These are phyloP conservation scores for Monilinia polystroma DNA, from an alignment of 2,329 filamentous ascomycete species.

Conservation along the genomic window DNA sequence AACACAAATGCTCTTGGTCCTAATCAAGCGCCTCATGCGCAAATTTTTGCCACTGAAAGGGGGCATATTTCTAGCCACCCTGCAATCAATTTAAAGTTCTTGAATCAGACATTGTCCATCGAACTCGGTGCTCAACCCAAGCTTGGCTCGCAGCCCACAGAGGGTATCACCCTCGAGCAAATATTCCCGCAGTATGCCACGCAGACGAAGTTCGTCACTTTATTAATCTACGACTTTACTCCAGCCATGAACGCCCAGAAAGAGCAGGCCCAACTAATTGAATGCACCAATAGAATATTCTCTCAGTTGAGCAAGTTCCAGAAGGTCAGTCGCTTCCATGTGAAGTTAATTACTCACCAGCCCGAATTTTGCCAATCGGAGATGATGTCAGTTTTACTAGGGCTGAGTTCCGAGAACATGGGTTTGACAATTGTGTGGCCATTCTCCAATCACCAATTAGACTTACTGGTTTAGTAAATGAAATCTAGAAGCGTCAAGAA, in stretches of 20 bases:
- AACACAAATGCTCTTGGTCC: neutral
- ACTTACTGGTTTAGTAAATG: neutral
- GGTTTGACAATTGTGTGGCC: neutral
- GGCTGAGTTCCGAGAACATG: neutral
- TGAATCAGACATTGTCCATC: neutral
- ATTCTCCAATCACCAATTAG: neutral
- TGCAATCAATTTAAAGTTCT: neutral
- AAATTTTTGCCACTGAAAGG: too few relatives aligned
- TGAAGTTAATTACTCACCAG: neutral
- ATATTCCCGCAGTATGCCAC: neutral
- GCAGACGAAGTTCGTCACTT: neutral
- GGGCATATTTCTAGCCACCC: neutral
- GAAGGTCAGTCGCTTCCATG: neutral
- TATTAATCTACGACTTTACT: neutral
- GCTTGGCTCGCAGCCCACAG: neutral
- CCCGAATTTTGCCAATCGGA: too few relatives aligned
- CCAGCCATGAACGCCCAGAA: neutral
- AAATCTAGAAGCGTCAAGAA: neutral
- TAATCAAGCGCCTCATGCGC: neutral
- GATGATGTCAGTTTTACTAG: neutral
- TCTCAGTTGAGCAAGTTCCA: neutral
- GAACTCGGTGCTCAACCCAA: neutral
- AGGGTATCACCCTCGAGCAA: neutral
- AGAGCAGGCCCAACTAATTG: neutral
- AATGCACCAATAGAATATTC: neutral